These are phyloP conservation scores for Colletotrichum chrysophilum DNA, from an alignment of 2,329 filamentous ascomycete species.

Conservation along the genomic window DNA sequence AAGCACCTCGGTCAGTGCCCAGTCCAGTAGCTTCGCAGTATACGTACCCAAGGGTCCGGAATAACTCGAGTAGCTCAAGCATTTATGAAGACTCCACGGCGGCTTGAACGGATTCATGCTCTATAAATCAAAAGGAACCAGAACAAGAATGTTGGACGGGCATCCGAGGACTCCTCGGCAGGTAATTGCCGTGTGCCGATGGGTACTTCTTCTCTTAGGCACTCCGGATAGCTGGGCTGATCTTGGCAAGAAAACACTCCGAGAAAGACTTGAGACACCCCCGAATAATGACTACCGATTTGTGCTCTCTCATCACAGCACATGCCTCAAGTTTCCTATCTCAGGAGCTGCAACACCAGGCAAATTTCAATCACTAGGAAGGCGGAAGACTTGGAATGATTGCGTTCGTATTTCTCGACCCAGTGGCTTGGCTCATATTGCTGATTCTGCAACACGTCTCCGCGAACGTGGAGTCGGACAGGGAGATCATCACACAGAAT, in stretches of 20 bases:
- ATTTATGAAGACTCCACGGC: background rate
- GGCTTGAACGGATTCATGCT: background rate
- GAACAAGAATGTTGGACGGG: background rate
- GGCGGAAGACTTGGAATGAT: background rate
- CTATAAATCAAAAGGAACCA: background rate
- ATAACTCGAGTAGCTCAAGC: no score
- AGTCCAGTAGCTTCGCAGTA: no score
- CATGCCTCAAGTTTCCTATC: background rate
- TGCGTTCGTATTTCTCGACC: background rate
- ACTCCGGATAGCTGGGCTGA: background rate
- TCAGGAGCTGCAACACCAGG: background rate
- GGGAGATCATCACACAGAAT: background rate
- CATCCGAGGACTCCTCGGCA: background rate
- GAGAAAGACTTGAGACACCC: background rate
- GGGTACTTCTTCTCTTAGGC: background rate
- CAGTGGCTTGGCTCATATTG: background rate
- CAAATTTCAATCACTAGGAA: background rate
- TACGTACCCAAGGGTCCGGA: no score
- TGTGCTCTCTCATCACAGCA: background rate
- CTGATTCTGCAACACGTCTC: background rate
- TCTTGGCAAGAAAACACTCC: background rate
- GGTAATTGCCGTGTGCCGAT: fast-evolving
- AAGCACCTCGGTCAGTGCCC: no score
- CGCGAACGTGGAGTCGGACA: background rate
- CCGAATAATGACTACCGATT: background rate